Base-by-base conservation (phyloP, 306 rosid species). In the Ormosia semicastrata region DNA sequence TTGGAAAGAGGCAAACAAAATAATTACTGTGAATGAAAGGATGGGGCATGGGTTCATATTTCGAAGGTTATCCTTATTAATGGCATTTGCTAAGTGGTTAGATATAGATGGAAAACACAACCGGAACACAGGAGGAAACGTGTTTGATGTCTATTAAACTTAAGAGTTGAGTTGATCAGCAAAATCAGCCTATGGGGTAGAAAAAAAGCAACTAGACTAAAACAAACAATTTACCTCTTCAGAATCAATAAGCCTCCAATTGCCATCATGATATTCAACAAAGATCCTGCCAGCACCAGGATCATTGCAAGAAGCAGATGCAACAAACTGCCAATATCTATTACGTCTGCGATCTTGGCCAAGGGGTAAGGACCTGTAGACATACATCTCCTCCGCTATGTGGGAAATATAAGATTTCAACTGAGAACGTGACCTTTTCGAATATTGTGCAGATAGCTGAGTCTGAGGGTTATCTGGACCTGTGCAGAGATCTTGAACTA, bases 221-320 rank as follows among this genome's bases (percentile, higher is more conserved):
- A 46, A 58, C 14, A 36, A 64, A 58, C 32, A 36, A 53, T 56
- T 47, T 89, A 93, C 99, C 98, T 90, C 99, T 85, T 90, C 94
- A 18, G 96, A 89, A 82, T 95, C 99, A 84, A 95, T 95, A 62
- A 95, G 97, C 89, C 89, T 90, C 99, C 98, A 95, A 46, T 86
- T 89, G 62, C 98, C 97, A 85, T 91, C 94, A 65, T 82, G 89
- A 75, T 89, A 83, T 87, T 95, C 99, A 79, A 90, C 79, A 72
- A 95, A 95, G 71, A 95, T 89, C 86, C 99, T 92, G 83, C 97
- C 99, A 75, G 99, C 88, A 83, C 99, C 98, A 82, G 99, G 99
- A 82, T 95, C 99, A 85, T 81, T 88, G 80, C 93, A 89, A 54
- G 99, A 95, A 69, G 99, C 86, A 78, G 96, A 95, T 40, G 98